Evolutionary conservation across 2,329 filamentous ascomycete genomes (phyloP).

Genomic region (Cercospora sp.): DNA sequence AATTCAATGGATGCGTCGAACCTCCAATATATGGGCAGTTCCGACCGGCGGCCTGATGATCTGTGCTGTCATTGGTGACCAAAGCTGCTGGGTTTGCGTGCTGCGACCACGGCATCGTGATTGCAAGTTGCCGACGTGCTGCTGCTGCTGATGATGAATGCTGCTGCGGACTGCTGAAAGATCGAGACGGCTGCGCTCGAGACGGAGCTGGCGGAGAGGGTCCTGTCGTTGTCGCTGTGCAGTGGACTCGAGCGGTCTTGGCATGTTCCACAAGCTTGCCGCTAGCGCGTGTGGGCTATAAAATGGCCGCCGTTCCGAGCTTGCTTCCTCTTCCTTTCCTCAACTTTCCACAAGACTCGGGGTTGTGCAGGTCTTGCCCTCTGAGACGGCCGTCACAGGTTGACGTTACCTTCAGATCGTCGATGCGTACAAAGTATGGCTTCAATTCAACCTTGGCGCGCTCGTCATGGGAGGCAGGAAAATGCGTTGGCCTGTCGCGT

Average conservation of each 20-base stretch:
- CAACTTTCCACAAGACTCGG: neutral
- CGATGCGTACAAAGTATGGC: neutral
- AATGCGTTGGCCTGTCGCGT: neutral
- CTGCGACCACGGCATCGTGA: neutral
- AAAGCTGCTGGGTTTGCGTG: neutral
- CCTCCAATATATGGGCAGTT: neutral
- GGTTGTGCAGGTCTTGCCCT: neutral
- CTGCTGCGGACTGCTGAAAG: neutral
- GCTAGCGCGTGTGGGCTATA: neutral
- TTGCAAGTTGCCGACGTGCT: neutral
- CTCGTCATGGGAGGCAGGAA: neutral
- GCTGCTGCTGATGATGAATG: neutral
- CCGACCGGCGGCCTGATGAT: neutral
- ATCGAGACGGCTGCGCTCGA: neutral
- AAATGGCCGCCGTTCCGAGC: neutral
- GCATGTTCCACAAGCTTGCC: neutral
- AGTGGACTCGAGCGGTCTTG: neutral
- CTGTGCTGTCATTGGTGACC: neutral
- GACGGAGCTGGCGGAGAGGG: neutral
- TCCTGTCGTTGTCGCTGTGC: neutral
- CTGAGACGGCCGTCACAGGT: neutral
- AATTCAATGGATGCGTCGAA: neutral
- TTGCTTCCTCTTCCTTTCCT: neutral
- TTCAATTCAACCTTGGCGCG: neutral
- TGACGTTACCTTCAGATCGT: constrained; percentile 1